Percentiles rank a stretch among this genome's conserved stretches.
These are phyloP conservation scores for Colletotrichum costaricense DNA, from an alignment of 2,329 filamentous ascomycete genomes.

Conservation along the genomic window DNA sequence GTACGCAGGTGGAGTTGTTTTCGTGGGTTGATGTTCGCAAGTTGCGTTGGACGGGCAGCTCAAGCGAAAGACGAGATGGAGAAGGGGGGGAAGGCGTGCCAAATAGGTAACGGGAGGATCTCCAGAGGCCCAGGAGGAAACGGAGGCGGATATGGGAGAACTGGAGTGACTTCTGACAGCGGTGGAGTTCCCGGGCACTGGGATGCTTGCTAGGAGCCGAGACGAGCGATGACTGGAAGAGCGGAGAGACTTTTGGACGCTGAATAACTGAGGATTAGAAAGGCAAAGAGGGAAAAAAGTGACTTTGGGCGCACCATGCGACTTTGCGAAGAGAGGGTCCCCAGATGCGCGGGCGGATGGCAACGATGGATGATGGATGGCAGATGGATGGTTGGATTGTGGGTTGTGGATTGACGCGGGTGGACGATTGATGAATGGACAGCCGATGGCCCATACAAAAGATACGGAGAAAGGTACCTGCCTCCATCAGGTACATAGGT, in stretches of 20 bases:
- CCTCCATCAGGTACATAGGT: too few relatives aligned
- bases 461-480: too few relatives aligned
- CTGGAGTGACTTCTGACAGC: neutral
- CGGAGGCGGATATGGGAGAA: neutral
- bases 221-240: neutral
- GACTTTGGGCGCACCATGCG: neutral
- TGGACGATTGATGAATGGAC: neutral
- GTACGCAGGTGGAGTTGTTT: constrained; percentile 6
- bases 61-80: neutral
- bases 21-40: constrained; percentile 17
- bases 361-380: neutral
- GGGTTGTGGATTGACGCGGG: constrained; percentile 1
- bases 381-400: neutral
- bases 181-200: neutral
- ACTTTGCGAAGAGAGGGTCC: neutral
- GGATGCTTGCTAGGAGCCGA: neutral
- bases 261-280: neutral
- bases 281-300: neutral
- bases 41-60: constrained; percentile 9
- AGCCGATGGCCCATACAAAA: neutral
- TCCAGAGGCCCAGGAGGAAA: neutral
- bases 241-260: neutral
- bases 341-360: neutral
- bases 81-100: constrained; percentile 4
- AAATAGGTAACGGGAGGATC: neutral